Percentiles rank a stretch among this genome's conserved stretches.
Conservation (phyloP, 352 stramenopile species). For the Phytophthora sojae region DNA sequence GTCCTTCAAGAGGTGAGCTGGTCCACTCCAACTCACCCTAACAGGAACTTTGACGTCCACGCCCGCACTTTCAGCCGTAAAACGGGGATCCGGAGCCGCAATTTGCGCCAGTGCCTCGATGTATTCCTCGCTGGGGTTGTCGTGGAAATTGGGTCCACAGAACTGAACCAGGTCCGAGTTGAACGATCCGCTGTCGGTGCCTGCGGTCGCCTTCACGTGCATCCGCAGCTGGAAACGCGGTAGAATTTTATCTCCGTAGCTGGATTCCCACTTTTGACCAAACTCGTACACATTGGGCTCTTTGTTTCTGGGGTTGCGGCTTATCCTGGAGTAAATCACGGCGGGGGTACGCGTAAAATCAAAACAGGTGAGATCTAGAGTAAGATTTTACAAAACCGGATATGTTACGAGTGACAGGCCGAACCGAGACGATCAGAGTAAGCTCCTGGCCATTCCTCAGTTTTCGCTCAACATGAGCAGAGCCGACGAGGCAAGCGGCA, state of each 20-base stretch:
- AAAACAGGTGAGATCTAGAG: too few relatives aligned
- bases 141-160: neutral
- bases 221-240: neutral
- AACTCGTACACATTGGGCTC: neutral
- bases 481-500: too few relatives aligned
- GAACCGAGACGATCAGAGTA: too few relatives aligned
- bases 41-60: slow-evolving; percentile 3
- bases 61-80: neutral
- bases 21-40: neutral
- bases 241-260: neutral
- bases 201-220: neutral
- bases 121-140: slow-evolving; percentile 1
- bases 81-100: neutral
- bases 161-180: neutral
- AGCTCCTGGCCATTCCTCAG: too few relatives aligned
- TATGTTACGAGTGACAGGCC: too few relatives aligned
- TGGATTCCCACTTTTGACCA: neutral
- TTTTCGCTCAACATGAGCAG: too few relatives aligned
- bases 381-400: too few relatives aligned
- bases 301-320: too few relatives aligned
- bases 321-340: too few relatives aligned
- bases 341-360: too few relatives aligned
- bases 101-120: slow-evolving; percentile 1
- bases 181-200: neutral
- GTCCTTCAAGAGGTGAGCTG: neutral